Base-by-base conservation (phyloP, 2,329 filamentous ascomycete genomes). In the Colletotrichum trifolii region DNA sequence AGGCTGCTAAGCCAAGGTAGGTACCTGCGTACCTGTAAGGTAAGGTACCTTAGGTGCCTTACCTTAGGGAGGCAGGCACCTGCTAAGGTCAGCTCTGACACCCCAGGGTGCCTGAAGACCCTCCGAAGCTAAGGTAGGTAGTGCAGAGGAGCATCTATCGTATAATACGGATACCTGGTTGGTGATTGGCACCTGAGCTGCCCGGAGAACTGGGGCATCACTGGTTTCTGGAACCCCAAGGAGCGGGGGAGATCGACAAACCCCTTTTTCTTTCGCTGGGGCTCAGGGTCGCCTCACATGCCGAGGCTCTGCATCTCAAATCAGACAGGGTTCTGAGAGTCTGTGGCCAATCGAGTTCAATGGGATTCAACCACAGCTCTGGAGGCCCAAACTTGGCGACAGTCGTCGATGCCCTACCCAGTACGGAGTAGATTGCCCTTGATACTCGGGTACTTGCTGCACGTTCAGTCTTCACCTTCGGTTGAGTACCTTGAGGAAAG, bases 81-180 rank as follows among this genome's bases (percentile, higher is more conserved):
- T 25, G 61, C 56, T 59, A 54, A 60, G 56, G 55, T 54, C 39
- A 60, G 52, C 59, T 60, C 47, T 54, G 58, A 52, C 58, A 56
- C 25, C 38, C 46, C 17, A 33, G 34, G 48, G 54, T 33, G 33
- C 60, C 49, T 34, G 38, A 6, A n/a, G 8, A 11, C 10, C 36
- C 55, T 46, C 55, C 13, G 33, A 49, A 58, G 39, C 39, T 33
- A 17, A 17, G 42, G n/a, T 17, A 17, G n/a, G n/a, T n/a, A n/a
- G n/a, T n/a, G n/a, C n/a, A n/a, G 17, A 17, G 17, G 40, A 45
- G 25, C 25, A 25, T 25, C 25, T 25, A 25, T 25, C 25, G 25
- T 25, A n/a, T n/a, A n/a, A n/a, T n/a, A n/a, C n/a, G n/a, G n/a
- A n/a, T 54, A 40, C 42, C 46, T 48, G 17, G 17, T 17, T 2